A percentile compares a stretch with the other conserved stretches of the same genome.
Evolutionary conservation across 805 yeast genomes (phyloP).

Genomic region (Kodamaea kakaduensis): DNA sequence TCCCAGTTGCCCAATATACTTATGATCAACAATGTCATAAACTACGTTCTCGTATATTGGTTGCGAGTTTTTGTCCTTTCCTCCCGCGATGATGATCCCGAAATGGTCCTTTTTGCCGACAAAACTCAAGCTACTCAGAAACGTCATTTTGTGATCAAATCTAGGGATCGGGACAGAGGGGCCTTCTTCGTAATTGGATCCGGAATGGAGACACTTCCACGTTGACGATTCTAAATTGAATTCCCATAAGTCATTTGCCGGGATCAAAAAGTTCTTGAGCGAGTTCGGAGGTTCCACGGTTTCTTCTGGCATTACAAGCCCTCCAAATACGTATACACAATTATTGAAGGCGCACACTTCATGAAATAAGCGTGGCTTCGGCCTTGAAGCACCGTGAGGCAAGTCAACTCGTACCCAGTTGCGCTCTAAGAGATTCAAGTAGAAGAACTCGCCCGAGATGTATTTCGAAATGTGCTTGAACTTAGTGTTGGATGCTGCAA

Average conservation of each 20-base stretch:
- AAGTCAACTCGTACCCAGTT: constrained; percentile 48
- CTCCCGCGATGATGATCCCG: constrained; percentile 55
- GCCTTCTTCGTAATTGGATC: constrained; percentile 17
- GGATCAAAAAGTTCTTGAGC: constrained; percentile 21
- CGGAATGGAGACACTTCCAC: constrained; percentile 52
- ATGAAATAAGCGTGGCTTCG: constrained; percentile 53
- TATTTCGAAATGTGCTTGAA: constrained; percentile 29
- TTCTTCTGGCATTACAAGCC: constrained; percentile 39
- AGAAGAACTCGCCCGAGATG: constrained; percentile 62
- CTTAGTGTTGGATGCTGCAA: constrained; percentile 22
- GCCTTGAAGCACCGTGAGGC: constrained; percentile 23
- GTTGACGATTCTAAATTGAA: constrained; percentile 48
- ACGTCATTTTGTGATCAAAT: constrained; percentile 50
- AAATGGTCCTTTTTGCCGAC: constrained; percentile 37
- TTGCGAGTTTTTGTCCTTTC: constrained; percentile 36
- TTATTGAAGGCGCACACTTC: constrained; percentile 50
- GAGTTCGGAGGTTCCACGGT: constrained; percentile 1
- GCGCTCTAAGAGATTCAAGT: constrained; percentile 54
- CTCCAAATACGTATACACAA: constrained; percentile 61
- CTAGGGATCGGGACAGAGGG: constrained; percentile 34
- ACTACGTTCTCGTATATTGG: constrained; percentile 32
- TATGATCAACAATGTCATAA: constrained; percentile 43
- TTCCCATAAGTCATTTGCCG: constrained; percentile 68
- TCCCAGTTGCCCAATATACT: constrained; percentile 24
- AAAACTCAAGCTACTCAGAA: constrained; percentile 35